phyloP scores from a whole-genome alignment of 2,329 filamentous ascomycete genomes.

The Didymella segeticola region DNA sequence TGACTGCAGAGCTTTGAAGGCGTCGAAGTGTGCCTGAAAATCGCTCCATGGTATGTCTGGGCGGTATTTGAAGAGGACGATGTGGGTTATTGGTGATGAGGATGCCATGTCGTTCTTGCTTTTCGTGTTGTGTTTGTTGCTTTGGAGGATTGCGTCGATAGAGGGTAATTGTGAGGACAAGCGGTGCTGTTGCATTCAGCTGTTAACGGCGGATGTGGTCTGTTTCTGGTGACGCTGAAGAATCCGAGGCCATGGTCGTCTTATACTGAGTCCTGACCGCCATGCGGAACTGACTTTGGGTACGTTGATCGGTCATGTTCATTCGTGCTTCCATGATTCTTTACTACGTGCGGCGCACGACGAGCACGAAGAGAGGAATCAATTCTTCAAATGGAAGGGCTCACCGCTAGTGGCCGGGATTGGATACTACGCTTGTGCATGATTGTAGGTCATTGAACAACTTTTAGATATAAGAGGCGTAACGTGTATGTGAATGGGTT shows the following conservation, averaged over 20 bases:
- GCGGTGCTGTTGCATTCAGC: constrained; percentile 3
- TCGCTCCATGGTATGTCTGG: constrained; percentile 40
- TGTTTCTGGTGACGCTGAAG: background rate
- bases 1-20: constrained; percentile 36
- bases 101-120: background rate
- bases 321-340: background rate
- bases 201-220: background rate
- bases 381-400: background rate
- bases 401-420: constrained; percentile 3
- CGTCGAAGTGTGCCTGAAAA: constrained; percentile 40
- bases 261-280: background rate
- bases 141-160: constrained; percentile 1
- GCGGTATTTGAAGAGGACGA: constrained; percentile 46
- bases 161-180: background rate
- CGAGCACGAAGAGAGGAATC: background rate
- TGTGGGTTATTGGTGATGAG: constrained; percentile 37
- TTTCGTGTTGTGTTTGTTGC: background rate
- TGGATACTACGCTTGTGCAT: background rate
- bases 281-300: background rate
- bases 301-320: background rate
- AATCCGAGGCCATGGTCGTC: background rate
- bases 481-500: no score
- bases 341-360: constrained; percentile 10
- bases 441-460: background rate
- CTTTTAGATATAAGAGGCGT: background rate